Percentiles rank a stretch among this genome's conserved stretches.
phyloP scores from a whole-genome alignment of 495 filamentous ascomycete species.

The Aspergillus coremiiformis region DNA sequence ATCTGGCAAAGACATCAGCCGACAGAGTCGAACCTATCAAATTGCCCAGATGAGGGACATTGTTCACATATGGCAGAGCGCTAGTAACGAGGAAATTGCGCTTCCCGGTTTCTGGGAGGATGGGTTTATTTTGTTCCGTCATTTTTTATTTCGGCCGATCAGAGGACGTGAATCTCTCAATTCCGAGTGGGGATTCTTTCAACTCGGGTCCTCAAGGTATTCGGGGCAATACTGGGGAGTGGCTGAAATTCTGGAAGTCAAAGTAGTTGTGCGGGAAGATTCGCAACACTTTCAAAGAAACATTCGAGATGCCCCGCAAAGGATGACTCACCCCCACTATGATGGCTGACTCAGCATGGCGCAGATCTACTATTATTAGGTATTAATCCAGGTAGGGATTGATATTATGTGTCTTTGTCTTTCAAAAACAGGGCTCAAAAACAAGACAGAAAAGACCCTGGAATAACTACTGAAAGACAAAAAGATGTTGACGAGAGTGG shows the following conservation, averaged over 20 bases:
- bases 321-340: background rate
- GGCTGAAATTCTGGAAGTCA: background rate
- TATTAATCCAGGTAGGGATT: too few species aligned
- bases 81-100: constrained; percentile 41
- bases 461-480: too few species aligned
- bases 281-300: background rate
- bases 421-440: too few species aligned
- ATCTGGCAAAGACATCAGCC: constrained; percentile 62
- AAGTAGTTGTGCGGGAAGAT: background rate
- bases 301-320: background rate
- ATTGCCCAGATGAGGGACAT: constrained; percentile 92
- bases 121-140: background rate
- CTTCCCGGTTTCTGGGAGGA: constrained; percentile 2
- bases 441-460: too few species aligned
- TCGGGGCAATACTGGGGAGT: background rate
- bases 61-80: constrained; percentile 86
- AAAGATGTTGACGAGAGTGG: constrained; percentile 8
- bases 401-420: too few species aligned
- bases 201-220: background rate
- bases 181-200: background rate
- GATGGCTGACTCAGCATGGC: too few species aligned
- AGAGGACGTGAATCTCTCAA: background rate
- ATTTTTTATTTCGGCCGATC: background rate
- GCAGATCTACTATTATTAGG: too few species aligned
- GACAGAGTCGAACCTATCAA: constrained; percentile 83